These are phyloP conservation scores for Zymoseptoria passerinii DNA, from an alignment of 2,329 filamentous ascomycete genomes.

Conservation along the genomic window DNA sequence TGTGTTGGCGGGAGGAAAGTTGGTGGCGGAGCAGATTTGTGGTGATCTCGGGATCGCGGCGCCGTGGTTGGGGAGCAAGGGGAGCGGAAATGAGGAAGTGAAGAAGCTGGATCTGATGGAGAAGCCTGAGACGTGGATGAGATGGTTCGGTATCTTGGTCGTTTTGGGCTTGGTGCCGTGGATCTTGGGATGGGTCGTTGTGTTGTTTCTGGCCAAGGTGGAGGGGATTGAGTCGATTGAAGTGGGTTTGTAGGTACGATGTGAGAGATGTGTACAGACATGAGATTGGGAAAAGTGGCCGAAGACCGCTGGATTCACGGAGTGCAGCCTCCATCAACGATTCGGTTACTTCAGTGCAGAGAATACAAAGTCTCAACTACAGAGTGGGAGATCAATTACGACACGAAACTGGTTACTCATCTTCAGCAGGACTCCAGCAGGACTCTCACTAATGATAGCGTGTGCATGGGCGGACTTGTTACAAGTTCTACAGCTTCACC, in stretches of 20 bases:
- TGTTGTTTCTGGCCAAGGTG: conserved; percentile 4
- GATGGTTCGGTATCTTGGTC: conserved; percentile 17
- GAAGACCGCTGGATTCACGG: no score
- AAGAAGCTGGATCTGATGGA: conserved; percentile 24
- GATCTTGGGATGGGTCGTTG: conserved; percentile 9
- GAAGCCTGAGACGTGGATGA: conserved; percentile 20
- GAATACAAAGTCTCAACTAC: no score
- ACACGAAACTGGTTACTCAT: no score
- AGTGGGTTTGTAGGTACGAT: background rate
- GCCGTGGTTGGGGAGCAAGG: conserved; percentile 33
- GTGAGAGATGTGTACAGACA: background rate
- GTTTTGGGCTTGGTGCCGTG: conserved; percentile 12
- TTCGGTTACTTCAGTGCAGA: no score
- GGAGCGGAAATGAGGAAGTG: background rate
- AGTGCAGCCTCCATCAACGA: no score
- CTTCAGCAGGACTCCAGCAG: no score
- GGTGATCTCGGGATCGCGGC: conserved; percentile 31
- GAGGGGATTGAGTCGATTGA: background rate
- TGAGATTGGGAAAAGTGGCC: no score
- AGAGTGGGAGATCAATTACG: no score
- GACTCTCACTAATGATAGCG: no score
- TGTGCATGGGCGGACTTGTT: no score
- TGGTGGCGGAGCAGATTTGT: conserved; percentile 49
- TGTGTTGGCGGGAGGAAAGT: conserved; percentile 59
- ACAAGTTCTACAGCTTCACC: no score